A percentile compares a stretch with the other conserved stretches of the same genome.
Conservation (phyloP, 768 basidiomycete genomes). For the Nidularia pulvinata region DNA sequence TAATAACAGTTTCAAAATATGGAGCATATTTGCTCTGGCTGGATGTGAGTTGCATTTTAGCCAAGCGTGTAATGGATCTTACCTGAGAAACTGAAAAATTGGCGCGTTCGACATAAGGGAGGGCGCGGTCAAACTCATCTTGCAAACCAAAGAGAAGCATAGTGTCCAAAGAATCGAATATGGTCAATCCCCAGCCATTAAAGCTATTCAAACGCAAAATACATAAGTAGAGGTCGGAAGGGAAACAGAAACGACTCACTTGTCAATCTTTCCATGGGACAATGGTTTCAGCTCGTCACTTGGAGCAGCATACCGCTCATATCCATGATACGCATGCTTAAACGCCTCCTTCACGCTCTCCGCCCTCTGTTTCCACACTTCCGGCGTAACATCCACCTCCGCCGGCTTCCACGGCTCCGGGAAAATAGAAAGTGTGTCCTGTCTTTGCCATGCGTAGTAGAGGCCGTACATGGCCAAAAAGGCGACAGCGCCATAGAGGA, state of each 20-base stretch:
- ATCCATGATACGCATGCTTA: constrained; percentile 66
- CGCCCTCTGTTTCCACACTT: constrained; percentile 53
- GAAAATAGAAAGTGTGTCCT: constrained; percentile 5
- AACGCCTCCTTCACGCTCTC: constrained; percentile 61
- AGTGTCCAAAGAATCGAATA: constrained; percentile 84
- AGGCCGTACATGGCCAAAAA: constrained; percentile 22
- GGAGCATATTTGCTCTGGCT: constrained; percentile 29
- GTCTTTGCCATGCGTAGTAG: constrained; percentile 12
- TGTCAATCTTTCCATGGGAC: constrained; percentile 41
- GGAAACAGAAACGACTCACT: constrained; percentile 34
- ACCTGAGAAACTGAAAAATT: constrained; percentile 50
- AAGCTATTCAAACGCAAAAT: constrained; percentile 39
- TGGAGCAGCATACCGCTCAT: constrained; percentile 59
- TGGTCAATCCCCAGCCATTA: constrained; percentile 80
- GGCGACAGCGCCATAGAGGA: constrained; percentile 22
- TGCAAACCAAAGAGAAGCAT: constrained; percentile 80
- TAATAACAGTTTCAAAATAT: constrained; percentile 87
- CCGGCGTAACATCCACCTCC: constrained; percentile 17
- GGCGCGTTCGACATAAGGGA: constrained; percentile 47
- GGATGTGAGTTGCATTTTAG: not conserved
- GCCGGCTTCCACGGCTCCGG: constrained; percentile 6
- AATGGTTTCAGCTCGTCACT: constrained; percentile 65
- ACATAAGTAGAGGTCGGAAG: too few species aligned
- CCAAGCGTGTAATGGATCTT: constrained; percentile 6
- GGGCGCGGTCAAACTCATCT: constrained; percentile 66